Conservation (phyloP, 176 grass and related monocot genomes). For the sorghum (Sorghum bicolor) region DNA sequence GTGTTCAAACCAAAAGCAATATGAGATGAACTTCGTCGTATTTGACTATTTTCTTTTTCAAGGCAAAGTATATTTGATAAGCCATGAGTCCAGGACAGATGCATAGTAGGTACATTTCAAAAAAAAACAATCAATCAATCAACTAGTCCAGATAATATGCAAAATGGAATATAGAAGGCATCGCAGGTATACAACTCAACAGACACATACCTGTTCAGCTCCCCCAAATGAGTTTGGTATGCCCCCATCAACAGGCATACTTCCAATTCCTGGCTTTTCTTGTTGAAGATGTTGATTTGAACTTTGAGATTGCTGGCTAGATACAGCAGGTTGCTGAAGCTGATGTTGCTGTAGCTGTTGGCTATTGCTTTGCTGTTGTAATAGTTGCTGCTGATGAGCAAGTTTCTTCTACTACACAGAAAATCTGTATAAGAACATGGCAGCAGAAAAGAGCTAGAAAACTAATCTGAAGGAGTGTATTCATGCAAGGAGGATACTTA, state of each 20-base stretch:
- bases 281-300: conserved; percentile 68
- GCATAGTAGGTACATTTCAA: neutral
- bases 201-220: conserved; percentile 53
- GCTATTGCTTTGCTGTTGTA: conserved; percentile 55
- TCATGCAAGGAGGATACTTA: neutral
- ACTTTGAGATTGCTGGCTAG: conserved; percentile 70
- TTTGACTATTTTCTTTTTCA: neutral
- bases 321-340: conserved; percentile 66
- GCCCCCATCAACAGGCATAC: conserved; percentile 59
- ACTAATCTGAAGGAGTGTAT: neutral
- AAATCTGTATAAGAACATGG: conserved; percentile 53
- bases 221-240: conserved; percentile 55
- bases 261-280: conserved; percentile 59
- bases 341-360: conserved; percentile 51
- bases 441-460: neutral
- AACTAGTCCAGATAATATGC: too few species aligned
- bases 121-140: too few species aligned
- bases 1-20: conserved; percentile 5
- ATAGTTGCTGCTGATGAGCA: conserved; percentile 56
- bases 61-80: neutral
- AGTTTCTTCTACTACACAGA: conserved; percentile 85
- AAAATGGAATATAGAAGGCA: conserved; percentile 26
- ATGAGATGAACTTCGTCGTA: neutral
- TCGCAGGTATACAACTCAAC: neutral
- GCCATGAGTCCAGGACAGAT: neutral